phyloP scores from a whole-genome alignment of 164 flowering plant species.

The Magnolia kwangsiensis region DNA sequence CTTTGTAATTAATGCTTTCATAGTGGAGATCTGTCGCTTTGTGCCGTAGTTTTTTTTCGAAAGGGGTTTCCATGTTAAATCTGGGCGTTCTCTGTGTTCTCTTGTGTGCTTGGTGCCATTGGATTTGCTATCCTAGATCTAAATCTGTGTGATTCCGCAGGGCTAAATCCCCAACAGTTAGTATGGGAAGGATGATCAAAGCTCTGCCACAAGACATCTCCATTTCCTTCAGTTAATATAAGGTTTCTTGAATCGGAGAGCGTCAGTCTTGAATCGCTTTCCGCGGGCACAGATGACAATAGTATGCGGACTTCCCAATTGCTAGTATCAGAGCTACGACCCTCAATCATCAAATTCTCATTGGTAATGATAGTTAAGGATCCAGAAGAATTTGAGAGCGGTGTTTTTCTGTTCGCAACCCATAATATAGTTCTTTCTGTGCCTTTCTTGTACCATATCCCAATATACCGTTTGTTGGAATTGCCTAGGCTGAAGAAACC shows the following conservation, averaged over 20 bases:
- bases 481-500: slow-evolving; percentile 6
- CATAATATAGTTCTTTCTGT: neutral
- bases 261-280: no score
- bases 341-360: neutral
- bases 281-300: neutral
- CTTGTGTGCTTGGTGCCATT: no score
- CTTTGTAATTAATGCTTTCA: no score
- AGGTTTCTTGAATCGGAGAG: neutral
- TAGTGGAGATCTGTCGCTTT: no score
- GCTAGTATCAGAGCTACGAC: slow-evolving; percentile 12
- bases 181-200: slow-evolving; percentile 15
- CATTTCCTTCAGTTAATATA: neutral
- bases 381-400: neutral
- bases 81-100: no score
- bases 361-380: neutral
- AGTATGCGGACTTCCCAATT: neutral
- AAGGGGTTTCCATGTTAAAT: no score
- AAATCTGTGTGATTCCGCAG: no score
- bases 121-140: no score
- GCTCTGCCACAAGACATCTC: slow-evolving; percentile 14
- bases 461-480: neutral
- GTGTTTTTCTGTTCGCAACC: slow-evolving; percentile 8
- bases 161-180: no score
- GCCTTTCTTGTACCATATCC: slow-evolving; percentile 10
- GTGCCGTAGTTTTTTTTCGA: no score